These are phyloP conservation scores for Trichoderma asperelloides DNA, from an alignment of 495 filamentous ascomycete genomes.

Conservation along the genomic window DNA sequence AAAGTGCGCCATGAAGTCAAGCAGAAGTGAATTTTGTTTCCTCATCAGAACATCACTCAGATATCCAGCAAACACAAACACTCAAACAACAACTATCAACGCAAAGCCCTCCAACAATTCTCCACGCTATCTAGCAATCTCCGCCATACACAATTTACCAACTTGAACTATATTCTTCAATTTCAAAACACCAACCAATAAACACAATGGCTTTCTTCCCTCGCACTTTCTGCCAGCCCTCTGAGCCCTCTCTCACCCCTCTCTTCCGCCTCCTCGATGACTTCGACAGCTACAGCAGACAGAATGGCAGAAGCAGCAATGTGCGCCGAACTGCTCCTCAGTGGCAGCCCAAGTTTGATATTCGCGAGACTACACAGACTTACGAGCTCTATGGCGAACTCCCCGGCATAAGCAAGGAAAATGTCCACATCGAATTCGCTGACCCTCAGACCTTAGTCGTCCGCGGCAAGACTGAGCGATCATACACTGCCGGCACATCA, in stretches of 20 bases:
- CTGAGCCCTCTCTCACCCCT: conserved; percentile 43
- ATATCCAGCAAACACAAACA: conserved; percentile 6
- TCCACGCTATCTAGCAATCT: neutral
- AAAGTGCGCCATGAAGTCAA: neutral
- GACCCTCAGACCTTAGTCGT: conserved; percentile 60
- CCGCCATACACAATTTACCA: neutral
- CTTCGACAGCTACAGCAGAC: conserved; percentile 44
- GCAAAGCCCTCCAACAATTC: conserved; percentile 2
- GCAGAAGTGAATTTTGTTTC: conserved; percentile 4
- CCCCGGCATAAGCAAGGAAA: conserved; percentile 62
- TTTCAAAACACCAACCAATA: conserved; percentile 11
- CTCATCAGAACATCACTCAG: conserved; percentile 12
- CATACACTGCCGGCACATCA: conserved; percentile 33
- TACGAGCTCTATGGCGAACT: conserved; percentile 78
- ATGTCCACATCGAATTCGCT: conserved; percentile 69
- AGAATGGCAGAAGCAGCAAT: conserved; percentile 22
- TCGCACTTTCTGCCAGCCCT: conserved; percentile 15
- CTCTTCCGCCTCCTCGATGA: conserved; percentile 66
- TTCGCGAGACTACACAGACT: conserved; percentile 49
- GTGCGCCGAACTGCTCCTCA: conserved; percentile 22
- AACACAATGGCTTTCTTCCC: conserved; percentile 21
- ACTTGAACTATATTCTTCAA: neutral
- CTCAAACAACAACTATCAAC: neutral
- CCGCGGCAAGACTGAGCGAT: conserved; percentile 51
- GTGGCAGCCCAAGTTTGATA: conserved; percentile 67